Percentiles rank a stretch among this genome's conserved stretches.
Conservation (phyloP, 495 filamentous ascomycete species). For the Lophiostoma macrostomum region DNA sequence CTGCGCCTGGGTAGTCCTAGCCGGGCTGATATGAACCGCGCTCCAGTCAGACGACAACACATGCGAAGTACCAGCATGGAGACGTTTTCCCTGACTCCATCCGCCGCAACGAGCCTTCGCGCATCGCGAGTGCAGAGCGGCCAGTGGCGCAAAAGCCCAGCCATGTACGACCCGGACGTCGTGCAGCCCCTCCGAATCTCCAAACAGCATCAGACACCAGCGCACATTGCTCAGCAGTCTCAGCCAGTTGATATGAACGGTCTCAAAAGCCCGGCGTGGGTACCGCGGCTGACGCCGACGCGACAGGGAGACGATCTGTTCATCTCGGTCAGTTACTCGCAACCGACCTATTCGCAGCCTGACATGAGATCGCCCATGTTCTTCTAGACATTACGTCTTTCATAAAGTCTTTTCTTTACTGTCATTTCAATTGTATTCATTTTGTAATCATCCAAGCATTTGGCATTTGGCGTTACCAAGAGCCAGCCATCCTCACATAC, state of each 20-base stretch:
- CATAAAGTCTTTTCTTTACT: not conserved
- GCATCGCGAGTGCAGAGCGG: conserved; percentile 18
- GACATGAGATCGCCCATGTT: too few relatives aligned
- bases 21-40: not conserved
- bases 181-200: conserved; percentile 10
- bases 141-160: conserved; percentile 22
- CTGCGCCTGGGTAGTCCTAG: conserved; percentile 24
- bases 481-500: not conserved
- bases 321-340: conserved; percentile 29
- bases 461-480: not conserved
- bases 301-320: conserved; percentile 39
- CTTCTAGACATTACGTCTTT: not conserved
- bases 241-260: conserved; percentile 7
- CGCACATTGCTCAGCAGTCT: too few relatives aligned
- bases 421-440: not conserved
- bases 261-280: conserved; percentile 39
- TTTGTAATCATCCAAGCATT: conserved; percentile 4
- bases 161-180: conserved; percentile 17
- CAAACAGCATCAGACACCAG: not conserved
- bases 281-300: conserved; percentile 41
- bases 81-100: too few relatives aligned
- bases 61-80: conserved; percentile 20
- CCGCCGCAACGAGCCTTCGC: not conserved
- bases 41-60: conserved; percentile 5
- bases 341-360: conserved; percentile 3